Evolutionary conservation across 2,329 filamentous ascomycete genomes (phyloP).

Genomic region (Claviceps africana): DNA sequence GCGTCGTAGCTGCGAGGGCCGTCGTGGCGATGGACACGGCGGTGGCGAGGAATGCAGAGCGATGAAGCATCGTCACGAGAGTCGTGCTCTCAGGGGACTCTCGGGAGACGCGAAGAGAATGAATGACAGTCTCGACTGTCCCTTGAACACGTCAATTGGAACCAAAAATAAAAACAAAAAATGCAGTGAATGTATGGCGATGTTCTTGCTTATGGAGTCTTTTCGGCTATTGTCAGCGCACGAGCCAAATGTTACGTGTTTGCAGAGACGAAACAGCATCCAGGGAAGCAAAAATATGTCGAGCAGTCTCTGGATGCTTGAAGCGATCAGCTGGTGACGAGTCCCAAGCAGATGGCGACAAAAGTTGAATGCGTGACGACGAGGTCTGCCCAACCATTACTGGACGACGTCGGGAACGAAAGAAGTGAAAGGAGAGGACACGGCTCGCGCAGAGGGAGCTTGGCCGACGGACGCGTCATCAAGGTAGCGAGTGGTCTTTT

Average conservation of each 20-base stretch:
- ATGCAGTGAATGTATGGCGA: not conserved
- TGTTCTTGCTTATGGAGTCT: not conserved
- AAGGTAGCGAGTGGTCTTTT: no score
- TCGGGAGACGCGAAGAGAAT: not conserved
- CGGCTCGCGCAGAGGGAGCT: no score
- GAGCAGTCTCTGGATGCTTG: not conserved
- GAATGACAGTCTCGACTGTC: not conserved
- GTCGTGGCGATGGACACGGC: not conserved
- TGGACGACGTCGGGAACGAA: not conserved
- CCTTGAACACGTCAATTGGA: not conserved
- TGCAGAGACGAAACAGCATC: not conserved
- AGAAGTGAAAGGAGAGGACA: not conserved
- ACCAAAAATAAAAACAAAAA: not conserved
- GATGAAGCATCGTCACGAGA: not conserved
- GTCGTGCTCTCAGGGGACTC: not conserved
- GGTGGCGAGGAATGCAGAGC: not conserved
- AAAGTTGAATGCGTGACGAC: not conserved
- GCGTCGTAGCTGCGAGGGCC: conserved; percentile 6
- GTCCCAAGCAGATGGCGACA: not conserved
- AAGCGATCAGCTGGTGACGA: not conserved
- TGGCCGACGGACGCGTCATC: no score
- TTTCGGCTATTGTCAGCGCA: not conserved
- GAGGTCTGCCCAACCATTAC: not conserved
- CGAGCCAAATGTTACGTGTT: not conserved
- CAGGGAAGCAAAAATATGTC: not conserved